Percentiles rank a stretch among this genome's conserved stretches.
phyloP scores from a whole-genome alignment of 768 basidiomycete genomes.

The Suillus variegatus region DNA sequence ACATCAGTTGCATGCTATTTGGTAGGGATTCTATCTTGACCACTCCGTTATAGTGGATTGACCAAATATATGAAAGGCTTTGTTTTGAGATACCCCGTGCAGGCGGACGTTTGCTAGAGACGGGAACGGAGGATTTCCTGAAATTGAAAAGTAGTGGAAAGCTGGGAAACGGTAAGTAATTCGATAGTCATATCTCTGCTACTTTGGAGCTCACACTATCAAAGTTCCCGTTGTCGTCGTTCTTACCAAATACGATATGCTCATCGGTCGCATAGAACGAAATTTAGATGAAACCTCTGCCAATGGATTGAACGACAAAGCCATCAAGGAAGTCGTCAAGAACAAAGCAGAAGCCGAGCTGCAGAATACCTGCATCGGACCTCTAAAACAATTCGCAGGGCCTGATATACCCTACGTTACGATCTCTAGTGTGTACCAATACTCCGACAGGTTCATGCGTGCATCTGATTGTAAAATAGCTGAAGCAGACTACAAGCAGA shows the following conservation, averaged over 20 bases:
- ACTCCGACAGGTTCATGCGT: background rate
- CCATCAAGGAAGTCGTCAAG: background rate
- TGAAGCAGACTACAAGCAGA: background rate
- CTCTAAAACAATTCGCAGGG: background rate
- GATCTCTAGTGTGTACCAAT: slow-evolving; percentile 2
- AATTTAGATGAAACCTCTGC: slow-evolving; percentile 34
- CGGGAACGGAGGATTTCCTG: background rate
- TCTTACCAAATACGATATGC: slow-evolving; percentile 7
- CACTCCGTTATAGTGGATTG: background rate
- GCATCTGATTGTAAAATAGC: no score
- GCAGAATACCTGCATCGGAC: background rate
- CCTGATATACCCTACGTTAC: background rate
- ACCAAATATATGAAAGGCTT: background rate
- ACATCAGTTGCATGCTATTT: slow-evolving; percentile 16
- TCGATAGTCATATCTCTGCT: background rate
- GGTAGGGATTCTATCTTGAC: slow-evolving; percentile 4
- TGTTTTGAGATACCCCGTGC: background rate
- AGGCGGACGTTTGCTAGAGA: slow-evolving; percentile 3
- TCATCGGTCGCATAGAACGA: background rate
- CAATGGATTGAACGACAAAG: background rate
- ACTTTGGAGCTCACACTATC: no score
- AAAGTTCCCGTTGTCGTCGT: slow-evolving; percentile 4
- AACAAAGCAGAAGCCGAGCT: background rate
- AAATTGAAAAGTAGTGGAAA: background rate
- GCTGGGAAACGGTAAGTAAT: slow-evolving; percentile 10